Conservation (phyloP, 768 basidiomycete genomes). For the Boletus bicolor region DNA sequence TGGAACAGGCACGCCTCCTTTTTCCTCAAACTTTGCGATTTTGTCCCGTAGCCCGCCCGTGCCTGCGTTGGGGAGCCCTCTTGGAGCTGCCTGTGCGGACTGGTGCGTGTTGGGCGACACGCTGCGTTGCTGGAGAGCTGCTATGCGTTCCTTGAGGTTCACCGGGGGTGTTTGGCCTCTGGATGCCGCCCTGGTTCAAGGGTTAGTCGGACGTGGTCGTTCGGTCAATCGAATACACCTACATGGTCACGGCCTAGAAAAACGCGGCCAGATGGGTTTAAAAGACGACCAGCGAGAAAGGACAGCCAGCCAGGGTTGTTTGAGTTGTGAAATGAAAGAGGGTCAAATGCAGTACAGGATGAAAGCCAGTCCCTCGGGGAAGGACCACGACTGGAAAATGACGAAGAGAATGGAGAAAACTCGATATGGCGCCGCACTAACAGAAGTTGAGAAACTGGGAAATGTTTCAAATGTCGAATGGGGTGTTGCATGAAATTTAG, state of each 20-base stretch:
- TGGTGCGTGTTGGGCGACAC: conserved; percentile 29
- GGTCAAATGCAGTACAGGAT: conserved; percentile 11
- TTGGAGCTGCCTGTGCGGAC: conserved; percentile 32
- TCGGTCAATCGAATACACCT: conserved; percentile 4
- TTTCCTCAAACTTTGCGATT: conserved; percentile 78
- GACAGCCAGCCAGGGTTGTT: conserved; percentile 20
- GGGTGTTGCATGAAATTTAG: conserved; percentile 6
- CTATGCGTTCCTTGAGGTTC: conserved; percentile 81
- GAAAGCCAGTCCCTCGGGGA: conserved; percentile 9
- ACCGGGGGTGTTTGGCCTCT: conserved; percentile 30
- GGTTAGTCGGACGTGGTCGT: conserved; percentile 14
- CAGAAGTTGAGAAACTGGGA: background rate
- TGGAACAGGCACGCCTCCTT: conserved; percentile 75
- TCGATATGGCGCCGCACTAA: background rate
- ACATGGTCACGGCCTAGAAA: conserved; percentile 21
- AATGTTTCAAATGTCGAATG: background rate
- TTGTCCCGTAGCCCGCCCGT: conserved; percentile 51
- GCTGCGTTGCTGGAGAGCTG: conserved; percentile 67
- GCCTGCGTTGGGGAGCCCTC: conserved; percentile 26
- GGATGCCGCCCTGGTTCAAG: conserved; percentile 24
- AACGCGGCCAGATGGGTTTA: conserved; percentile 4
- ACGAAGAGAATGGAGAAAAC: background rate
- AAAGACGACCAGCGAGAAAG: conserved; percentile 23
- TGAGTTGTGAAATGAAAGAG: conserved; percentile 7
- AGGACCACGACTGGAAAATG: background rate